A percentile compares a stretch with the other conserved stretches of the same genome.
phyloP scores from a whole-genome alignment of 306 rosid genomes.

The Dicorynia guianensis region DNA sequence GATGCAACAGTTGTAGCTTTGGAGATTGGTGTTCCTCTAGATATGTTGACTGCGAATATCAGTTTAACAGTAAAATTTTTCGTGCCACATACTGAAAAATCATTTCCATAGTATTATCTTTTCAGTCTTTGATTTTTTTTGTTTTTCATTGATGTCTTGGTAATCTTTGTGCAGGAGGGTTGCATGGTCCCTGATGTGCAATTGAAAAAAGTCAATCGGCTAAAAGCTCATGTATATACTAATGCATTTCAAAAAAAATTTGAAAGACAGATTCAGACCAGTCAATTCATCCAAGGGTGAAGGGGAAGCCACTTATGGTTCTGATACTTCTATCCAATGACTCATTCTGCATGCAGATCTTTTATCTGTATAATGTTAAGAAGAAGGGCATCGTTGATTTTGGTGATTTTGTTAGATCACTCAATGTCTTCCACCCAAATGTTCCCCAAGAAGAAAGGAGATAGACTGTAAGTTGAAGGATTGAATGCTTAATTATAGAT shows the following conservation, averaged over 20 bases:
- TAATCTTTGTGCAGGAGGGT: slow-evolving; percentile 63
- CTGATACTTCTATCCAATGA: no score
- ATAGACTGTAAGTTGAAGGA: no score
- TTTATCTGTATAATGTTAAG: no score
- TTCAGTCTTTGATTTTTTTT: not conserved
- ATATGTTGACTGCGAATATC: slow-evolving; percentile 73
- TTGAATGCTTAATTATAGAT: no score
- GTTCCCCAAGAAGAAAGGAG: no score
- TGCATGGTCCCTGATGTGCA: slow-evolving; percentile 68
- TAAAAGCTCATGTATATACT: slow-evolving; percentile 74
- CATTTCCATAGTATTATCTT: not conserved
- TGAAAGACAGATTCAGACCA: slow-evolving; percentile 63
- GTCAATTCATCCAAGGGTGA: slow-evolving; percentile 56
- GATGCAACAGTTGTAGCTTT: slow-evolving; percentile 78
- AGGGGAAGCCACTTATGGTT: slow-evolving; percentile 56
- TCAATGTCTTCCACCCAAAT: no score
- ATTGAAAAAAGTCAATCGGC: slow-evolving; percentile 77
- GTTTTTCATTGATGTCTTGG: slow-evolving; percentile 17
- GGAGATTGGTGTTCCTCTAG: slow-evolving; percentile 80
- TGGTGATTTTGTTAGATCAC: no score
- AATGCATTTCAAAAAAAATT: slow-evolving; percentile 61
- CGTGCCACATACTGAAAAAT: slow-evolving; percentile 8
- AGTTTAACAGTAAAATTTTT: slow-evolving; percentile 56
- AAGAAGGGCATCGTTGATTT: no score
- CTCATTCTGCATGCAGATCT: no score